Evolutionary conservation across 768 basidiomycete genomes (phyloP).

Genomic region (Ramaria sp.): DNA sequence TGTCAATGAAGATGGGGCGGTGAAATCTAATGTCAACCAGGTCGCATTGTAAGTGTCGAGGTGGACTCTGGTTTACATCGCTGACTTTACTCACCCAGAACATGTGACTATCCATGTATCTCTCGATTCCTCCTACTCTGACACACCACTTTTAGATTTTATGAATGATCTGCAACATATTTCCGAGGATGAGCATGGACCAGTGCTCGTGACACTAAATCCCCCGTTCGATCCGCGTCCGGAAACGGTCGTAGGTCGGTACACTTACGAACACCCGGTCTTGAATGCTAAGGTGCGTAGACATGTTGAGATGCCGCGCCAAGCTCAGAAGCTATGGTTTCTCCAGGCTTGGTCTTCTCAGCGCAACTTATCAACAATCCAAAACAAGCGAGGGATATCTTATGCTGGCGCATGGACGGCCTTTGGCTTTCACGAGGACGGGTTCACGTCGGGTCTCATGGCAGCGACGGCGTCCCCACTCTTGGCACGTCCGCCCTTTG

Average conservation of each 20-base stretch:
- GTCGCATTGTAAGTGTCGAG: constrained; percentile 44
- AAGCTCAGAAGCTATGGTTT: background rate
- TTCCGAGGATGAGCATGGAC: constrained; percentile 40
- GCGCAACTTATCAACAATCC: constrained; percentile 40
- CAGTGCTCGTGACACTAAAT: constrained; percentile 63
- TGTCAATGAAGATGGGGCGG: constrained; percentile 23
- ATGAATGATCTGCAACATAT: constrained; percentile 74
- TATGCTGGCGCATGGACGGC: constrained; percentile 64
- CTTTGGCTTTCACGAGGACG: constrained; percentile 80
- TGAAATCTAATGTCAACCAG: constrained; percentile 40
- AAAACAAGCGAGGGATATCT: constrained; percentile 48
- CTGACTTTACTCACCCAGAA: constrained; percentile 21
- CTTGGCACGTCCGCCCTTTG: constrained; percentile 29
- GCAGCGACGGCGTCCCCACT: constrained; percentile 17
- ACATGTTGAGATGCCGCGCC: background rate
- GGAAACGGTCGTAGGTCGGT: constrained; percentile 36
- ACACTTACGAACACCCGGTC: constrained; percentile 60
- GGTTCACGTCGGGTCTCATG: constrained; percentile 40
- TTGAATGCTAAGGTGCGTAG: constrained; percentile 37
- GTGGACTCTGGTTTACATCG: background rate
- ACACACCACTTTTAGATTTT: constrained; percentile 33
- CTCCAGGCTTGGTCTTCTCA: constrained; percentile 45
- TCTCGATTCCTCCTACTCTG: background rate
- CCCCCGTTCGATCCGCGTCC: constrained; percentile 49
- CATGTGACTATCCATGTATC: constrained; percentile 25